These are phyloP conservation scores for Golubevia pallescens DNA, from an alignment of 1,284 basidiomycete species.

Conservation along the genomic window DNA sequence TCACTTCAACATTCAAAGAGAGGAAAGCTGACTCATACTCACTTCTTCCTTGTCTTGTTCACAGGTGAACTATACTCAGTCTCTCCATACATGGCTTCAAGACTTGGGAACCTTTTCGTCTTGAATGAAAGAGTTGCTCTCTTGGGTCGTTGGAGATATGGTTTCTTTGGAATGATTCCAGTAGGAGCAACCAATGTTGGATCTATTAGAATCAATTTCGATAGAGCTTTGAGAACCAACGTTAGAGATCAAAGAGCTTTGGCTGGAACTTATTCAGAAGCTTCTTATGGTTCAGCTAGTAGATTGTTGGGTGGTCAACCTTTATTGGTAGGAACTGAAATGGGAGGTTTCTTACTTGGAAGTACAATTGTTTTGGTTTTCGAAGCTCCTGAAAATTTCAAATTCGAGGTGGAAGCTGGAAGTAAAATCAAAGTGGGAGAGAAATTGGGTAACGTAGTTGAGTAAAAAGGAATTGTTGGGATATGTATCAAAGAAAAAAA, in stretches of 20 bases:
- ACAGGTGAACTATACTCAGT: conserved; percentile 92
- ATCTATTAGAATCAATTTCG: conserved; percentile 95
- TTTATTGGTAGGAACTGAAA: conserved; percentile 84
- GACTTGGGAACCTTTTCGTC: conserved; percentile 90
- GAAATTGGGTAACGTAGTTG: conserved; percentile 66
- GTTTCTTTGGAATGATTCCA: conserved; percentile 96
- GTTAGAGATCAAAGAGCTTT: conserved; percentile 36
- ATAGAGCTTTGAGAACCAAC: conserved; percentile 72
- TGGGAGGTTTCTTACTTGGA: conserved; percentile 95
- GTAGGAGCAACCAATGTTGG: conserved; percentile 99
- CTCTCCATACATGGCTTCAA: conserved; percentile 91
- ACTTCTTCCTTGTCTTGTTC: neutral
- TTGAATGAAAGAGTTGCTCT: conserved; percentile 96
- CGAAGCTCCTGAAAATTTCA: conserved; percentile 85
- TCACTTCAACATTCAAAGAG: conserved; percentile 4
- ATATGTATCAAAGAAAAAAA: too few species aligned
- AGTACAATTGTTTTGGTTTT: conserved; percentile 96
- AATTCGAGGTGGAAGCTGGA: conserved; percentile 80
- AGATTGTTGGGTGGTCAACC: conserved; percentile 84
- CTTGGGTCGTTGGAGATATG: conserved; percentile 92
- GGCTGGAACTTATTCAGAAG: conserved; percentile 87
- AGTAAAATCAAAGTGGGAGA: conserved; percentile 89
- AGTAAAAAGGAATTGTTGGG: too few species aligned
- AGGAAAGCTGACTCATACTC: conserved; percentile 5
- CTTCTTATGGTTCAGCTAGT: conserved; percentile 66